phyloP scores from a whole-genome alignment of 495 filamentous ascomycete species.

The Trichocladium uniseriatum region DNA sequence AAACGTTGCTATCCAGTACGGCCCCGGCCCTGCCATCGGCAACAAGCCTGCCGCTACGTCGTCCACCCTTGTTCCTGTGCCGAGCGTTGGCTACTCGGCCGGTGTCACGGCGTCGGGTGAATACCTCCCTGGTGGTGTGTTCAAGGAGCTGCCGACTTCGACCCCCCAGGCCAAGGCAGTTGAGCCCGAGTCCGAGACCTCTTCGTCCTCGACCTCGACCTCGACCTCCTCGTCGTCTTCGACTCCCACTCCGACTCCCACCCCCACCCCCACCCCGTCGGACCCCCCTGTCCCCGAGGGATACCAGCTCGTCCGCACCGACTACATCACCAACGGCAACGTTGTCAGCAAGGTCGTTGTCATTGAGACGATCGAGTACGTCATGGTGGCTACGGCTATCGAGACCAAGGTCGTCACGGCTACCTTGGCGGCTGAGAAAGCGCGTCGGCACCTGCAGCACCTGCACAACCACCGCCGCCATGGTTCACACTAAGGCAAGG shows the following conservation, averaged over 20 bases:
- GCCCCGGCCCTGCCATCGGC: slow-evolving; percentile 27
- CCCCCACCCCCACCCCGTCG: slow-evolving; percentile 3
- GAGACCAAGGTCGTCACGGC: slow-evolving; percentile 20
- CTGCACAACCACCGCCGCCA: slow-evolving; percentile 16
- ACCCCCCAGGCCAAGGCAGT: not conserved
- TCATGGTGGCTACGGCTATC: slow-evolving; percentile 25
- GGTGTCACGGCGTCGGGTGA: slow-evolving; percentile 6
- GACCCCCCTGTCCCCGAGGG: slow-evolving; percentile 18
- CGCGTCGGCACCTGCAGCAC: slow-evolving; percentile 16
- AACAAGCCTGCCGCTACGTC: slow-evolving; percentile 5
- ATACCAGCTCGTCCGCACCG: slow-evolving; percentile 34
- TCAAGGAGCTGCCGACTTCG: slow-evolving; percentile 12
- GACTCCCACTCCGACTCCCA: slow-evolving; percentile 15
- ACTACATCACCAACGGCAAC: slow-evolving; percentile 32
- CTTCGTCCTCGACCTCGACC: not conserved
- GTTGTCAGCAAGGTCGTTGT: slow-evolving; percentile 36
- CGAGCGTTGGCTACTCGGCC: slow-evolving; percentile 17
- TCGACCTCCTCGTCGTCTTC: slow-evolving; percentile 12
- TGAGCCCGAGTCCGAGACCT: not conserved
- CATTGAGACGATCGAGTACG: slow-evolving; percentile 37
- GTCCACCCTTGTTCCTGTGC: slow-evolving; percentile 10
- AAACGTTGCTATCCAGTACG: slow-evolving; percentile 27
- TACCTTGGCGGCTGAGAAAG: slow-evolving; percentile 14
- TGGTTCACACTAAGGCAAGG: slow-evolving; percentile 6
- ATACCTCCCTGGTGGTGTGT: slow-evolving; percentile 21